Base-by-base conservation (phyloP, 2,329 filamentous ascomycete genomes). In the Fusarium tanahbumbuense region DNA sequence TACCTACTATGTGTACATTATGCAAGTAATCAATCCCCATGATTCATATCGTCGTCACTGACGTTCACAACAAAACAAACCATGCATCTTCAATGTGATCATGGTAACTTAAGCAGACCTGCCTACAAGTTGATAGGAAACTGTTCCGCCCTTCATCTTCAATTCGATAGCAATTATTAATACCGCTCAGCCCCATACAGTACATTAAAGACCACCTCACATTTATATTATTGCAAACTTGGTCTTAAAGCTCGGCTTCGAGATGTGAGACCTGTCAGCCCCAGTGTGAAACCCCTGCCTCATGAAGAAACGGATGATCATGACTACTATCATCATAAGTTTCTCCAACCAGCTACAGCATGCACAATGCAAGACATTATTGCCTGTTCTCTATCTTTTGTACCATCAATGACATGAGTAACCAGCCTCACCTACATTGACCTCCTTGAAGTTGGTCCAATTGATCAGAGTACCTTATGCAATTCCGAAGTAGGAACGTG, bases 301-400 rank as follows among this genome's bases (percentile, higher is more conserved):
- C 27, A 56, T 34, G 53, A 46, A 50, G 34, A 48, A 68, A 47
- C 47, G 44, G 41, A 56, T 57, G 50, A 70, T 70, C 63, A 57
- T 62, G 64, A 47, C 40, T 66, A n/a, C 42, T 44, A 16, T 28
- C 10, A 25, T 59, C 25, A 62, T 47, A 42, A 53, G n/a, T 20
- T 20, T 48, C 27, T 22, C 20, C 28, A 32, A 20, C 53, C 37
- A 61, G 15, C 23, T 18, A 27, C 11, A 11, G 49, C 23, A 42
- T 18, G 23, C 12, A 28, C n/a, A 53, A 12, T 41, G n/a, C 15
- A 42, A 42, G 34, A 28, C 34, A 22, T 20, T 41, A 3, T 25
- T 4, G 22, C 20, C 3, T n/a, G 6, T 42, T 25, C 13, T 22
- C 44, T 32, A 8, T 15, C 16, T 40, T 9, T 25, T 23, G 8